Evolutionary conservation across 2,329 filamentous ascomycete species (phyloP), one percentile per base, ranked within the genome.

Genomic region (Dothistroma septosporum): DNA sequence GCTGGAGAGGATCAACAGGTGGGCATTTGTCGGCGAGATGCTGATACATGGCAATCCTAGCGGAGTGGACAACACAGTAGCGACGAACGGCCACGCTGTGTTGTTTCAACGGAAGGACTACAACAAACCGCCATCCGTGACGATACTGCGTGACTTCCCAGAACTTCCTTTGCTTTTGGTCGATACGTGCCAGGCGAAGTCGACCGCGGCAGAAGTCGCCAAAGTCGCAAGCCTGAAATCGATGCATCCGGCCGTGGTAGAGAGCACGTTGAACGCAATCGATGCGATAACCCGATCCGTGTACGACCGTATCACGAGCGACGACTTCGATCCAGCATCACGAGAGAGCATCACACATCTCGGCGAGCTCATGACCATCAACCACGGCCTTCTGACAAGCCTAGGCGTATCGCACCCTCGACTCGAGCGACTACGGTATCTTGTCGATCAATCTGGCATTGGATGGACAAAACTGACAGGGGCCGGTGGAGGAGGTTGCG

Each of bases 381-480:
- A 99, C 73, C 94, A 99, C 73, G 94, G 93, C 24, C 82, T 97
- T 49, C 81, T 99, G 22, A 88, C 91, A n/a, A 88, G 92, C 0
- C 80, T 99, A 2, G 94, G 94, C 8, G 94, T 97, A 31, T 97
- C 92, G 1, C 94, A 99, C 75, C 95, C 94, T 0, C 87, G 92
- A 52, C 82, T 99, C 28, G 94, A 99, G 77, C 86, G 93, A 33
- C 87, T 99, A 68, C 87, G 94, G 64, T 93, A 96, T 76, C 80
- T 99, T 28, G 89, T 96, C 53, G 93, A 99, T 67, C 87, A 94
- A 68, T 85, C 91, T 59, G 89, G 88, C 46, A 89, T 97, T 59
- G 94, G 94, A 32, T 99, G 92, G 92, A 97, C 94, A 12, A 99
- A 99, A 75, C 83, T 99, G 60, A 99, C 94, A 0, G 94, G 94